A percentile compares a stretch with the other conserved stretches of the same genome.
Evolutionary conservation across 192 early-diverging fungal species (phyloP).

Genomic region (Paraglomus brasilianum): DNA sequence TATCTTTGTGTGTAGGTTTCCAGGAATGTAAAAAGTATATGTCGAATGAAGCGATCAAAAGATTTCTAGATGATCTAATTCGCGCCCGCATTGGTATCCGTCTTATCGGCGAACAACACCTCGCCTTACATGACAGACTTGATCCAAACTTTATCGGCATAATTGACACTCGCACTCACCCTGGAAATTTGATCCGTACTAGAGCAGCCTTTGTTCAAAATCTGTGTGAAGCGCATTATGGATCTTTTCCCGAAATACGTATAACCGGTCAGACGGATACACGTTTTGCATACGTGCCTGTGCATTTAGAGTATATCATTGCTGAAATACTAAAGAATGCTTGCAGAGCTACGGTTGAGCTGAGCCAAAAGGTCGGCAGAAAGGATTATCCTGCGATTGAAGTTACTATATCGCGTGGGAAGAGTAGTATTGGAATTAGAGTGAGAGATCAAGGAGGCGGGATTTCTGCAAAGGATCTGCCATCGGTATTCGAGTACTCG

Average conservation of each 20-base stretch:
- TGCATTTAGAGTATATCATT: conserved; percentile 92
- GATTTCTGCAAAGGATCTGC: conserved; percentile 71
- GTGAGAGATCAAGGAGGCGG: conserved; percentile 93
- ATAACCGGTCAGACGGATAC: conserved; percentile 70
- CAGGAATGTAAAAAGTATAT: conserved; percentile 89
- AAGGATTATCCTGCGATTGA: conserved; percentile 75
- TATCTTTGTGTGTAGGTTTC: conserved; percentile 56
- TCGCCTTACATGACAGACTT: conserved; percentile 64
- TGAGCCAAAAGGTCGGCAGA: conserved; percentile 44
- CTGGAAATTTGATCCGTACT: conserved; percentile 62
- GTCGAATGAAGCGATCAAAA: conserved; percentile 60
- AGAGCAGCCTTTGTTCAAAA: conserved; percentile 75
- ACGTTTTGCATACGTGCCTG: conserved; percentile 77
- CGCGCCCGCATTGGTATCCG: conserved; percentile 88
- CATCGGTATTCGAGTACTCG: conserved; percentile 87
- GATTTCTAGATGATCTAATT: conserved; percentile 87
- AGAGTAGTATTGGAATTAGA: conserved; percentile 78
- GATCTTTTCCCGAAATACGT: conserved; percentile 67
- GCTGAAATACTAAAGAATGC: conserved; percentile 91
- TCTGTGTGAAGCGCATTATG: conserved; percentile 92
- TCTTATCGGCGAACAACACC: conserved; percentile 88
- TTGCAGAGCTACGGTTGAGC: conserved; percentile 82
- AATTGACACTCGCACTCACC: conserved; percentile 74
- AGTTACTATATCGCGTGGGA: conserved; percentile 78
- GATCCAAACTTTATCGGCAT: conserved; percentile 68